phyloP scores from a whole-genome alignment of 2,329 filamentous ascomycete genomes.

The Juglanconis oblonga region DNA sequence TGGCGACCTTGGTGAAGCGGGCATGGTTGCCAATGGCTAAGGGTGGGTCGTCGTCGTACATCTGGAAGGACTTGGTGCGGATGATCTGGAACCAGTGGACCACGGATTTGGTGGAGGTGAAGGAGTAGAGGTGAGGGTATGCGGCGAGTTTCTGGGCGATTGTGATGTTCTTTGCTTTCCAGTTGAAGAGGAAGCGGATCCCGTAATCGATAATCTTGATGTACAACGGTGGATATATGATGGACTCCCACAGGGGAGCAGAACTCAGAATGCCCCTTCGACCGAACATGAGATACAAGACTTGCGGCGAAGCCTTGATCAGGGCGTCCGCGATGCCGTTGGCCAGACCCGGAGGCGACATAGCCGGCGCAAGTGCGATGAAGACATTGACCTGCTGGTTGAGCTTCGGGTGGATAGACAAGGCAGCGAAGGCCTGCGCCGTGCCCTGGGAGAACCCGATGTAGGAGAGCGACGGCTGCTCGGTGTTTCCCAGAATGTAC shows the following conservation, averaged over 20 bases:
- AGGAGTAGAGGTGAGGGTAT: slow-evolving; percentile 94
- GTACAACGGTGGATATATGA: slow-evolving; percentile 93
- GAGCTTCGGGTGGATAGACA: slow-evolving; percentile 87
- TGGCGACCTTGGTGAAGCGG: slow-evolving; percentile 94
- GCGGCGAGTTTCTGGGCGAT: slow-evolving; percentile 87
- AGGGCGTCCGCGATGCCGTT: slow-evolving; percentile 91
- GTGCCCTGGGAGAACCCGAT: slow-evolving; percentile 97
- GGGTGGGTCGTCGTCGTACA: slow-evolving; percentile 94
- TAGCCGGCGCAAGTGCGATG: slow-evolving; percentile 91
- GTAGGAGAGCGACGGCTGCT: slow-evolving; percentile 83
- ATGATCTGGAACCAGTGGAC: slow-evolving; percentile 99
- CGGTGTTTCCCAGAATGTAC: slow-evolving; percentile 83
- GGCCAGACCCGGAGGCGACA: slow-evolving; percentile 88
- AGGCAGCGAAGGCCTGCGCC: slow-evolving; percentile 89
- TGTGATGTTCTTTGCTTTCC: slow-evolving; percentile 81
- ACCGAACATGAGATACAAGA: slow-evolving; percentile 90
- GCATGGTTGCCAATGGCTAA: slow-evolving; percentile 61
- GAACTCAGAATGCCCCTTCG: slow-evolving; percentile 87
- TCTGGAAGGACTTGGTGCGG: slow-evolving; percentile 91
- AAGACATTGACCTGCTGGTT: slow-evolving; percentile 95
- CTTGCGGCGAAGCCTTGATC: slow-evolving; percentile 87
- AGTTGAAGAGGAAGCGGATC: slow-evolving; percentile 82
- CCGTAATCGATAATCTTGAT: slow-evolving; percentile 81
- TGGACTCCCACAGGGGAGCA: slow-evolving; percentile 94
- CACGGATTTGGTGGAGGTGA: slow-evolving; percentile 92